Conservation (phyloP, 2,329 filamentous ascomycete species). For the Lachnellula cervina region DNA sequence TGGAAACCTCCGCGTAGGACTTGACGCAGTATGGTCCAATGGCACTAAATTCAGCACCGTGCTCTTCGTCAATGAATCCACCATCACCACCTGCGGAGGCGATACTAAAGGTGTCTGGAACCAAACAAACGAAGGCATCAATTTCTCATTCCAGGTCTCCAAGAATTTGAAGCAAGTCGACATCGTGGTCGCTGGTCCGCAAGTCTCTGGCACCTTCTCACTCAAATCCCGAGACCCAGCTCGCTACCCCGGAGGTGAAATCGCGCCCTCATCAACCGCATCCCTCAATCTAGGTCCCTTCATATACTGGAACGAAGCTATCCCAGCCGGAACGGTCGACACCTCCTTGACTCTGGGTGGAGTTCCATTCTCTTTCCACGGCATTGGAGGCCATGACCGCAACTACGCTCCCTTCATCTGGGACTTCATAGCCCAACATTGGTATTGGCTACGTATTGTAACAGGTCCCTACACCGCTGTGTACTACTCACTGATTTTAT, state of each 20-base stretch:
- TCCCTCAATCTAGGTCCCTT: slow-evolving; percentile 1
- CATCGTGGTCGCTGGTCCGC: neutral
- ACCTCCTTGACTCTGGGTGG: neutral
- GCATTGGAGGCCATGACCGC: neutral
- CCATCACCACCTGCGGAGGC: neutral
- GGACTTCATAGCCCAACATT: neutral
- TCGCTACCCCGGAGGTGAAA: slow-evolving; percentile 4
- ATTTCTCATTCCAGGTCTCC: slow-evolving; percentile 1
- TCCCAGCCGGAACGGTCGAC: neutral
- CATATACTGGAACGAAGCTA: slow-evolving; percentile 4
- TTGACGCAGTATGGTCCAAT: slow-evolving; percentile 2
- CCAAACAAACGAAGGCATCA: neutral
- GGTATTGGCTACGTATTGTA: neutral
- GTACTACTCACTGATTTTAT: no score
- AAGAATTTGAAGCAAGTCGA: neutral
- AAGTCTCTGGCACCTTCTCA: neutral
- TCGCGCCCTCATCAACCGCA: neutral
- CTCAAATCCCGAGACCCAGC: neutral
- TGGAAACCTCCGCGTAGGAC: neutral
- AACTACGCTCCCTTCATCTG: slow-evolving; percentile 1
- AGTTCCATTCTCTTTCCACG: neutral
- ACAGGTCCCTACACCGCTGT: slow-evolving; percentile 2
- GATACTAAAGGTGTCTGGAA: neutral
- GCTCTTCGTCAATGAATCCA: slow-evolving; percentile 2
- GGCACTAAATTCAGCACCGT: neutral